These are phyloP conservation scores for Kodamaea plutei DNA, from an alignment of 1,139 yeast genomes.

Conservation along the genomic window DNA sequence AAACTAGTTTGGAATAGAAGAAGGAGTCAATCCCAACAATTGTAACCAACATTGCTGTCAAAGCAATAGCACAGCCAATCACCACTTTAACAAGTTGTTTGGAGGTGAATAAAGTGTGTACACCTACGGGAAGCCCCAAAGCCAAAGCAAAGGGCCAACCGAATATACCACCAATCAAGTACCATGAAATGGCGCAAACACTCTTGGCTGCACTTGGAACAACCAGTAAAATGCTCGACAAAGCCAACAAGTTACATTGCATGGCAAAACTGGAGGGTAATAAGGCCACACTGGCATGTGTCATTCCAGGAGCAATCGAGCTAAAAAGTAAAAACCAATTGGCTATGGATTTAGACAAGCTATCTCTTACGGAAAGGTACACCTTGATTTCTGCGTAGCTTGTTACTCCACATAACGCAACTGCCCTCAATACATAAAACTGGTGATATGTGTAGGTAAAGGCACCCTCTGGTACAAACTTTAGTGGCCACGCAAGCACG, in stretches of 20 bases:
- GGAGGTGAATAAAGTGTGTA: slow-evolving; percentile 21
- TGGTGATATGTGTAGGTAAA: slow-evolving; percentile 20
- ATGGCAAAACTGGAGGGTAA: slow-evolving; percentile 87
- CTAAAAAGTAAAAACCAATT: slow-evolving; percentile 55
- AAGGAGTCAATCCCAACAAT: slow-evolving; percentile 54
- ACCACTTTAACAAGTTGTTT: slow-evolving; percentile 13
- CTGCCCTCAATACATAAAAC: slow-evolving; percentile 54
- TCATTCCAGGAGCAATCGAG: slow-evolving; percentile 58
- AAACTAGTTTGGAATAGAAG: slow-evolving; percentile 58
- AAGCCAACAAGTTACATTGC: slow-evolving; percentile 58
- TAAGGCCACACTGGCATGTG: slow-evolving; percentile 80
- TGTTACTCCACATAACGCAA: slow-evolving; percentile 50
- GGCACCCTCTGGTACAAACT: slow-evolving; percentile 15
- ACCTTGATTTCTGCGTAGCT: slow-evolving; percentile 52
- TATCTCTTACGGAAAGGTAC: slow-evolving; percentile 38
- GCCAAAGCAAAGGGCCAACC: slow-evolving; percentile 93
- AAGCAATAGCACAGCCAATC: slow-evolving; percentile 14
- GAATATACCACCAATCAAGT: slow-evolving; percentile 63
- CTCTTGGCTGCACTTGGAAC: slow-evolving; percentile 11
- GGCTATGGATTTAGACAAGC: slow-evolving; percentile 38
- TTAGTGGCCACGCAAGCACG: slow-evolving; percentile 35
- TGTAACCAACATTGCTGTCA: slow-evolving; percentile 25
- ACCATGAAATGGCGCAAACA: slow-evolving; percentile 43
- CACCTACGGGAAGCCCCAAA: slow-evolving; percentile 57
- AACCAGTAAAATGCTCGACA: slow-evolving; percentile 31